phyloP scores from a whole-genome alignment of 139 green algal species.

The Pleodorina starrii region DNA sequence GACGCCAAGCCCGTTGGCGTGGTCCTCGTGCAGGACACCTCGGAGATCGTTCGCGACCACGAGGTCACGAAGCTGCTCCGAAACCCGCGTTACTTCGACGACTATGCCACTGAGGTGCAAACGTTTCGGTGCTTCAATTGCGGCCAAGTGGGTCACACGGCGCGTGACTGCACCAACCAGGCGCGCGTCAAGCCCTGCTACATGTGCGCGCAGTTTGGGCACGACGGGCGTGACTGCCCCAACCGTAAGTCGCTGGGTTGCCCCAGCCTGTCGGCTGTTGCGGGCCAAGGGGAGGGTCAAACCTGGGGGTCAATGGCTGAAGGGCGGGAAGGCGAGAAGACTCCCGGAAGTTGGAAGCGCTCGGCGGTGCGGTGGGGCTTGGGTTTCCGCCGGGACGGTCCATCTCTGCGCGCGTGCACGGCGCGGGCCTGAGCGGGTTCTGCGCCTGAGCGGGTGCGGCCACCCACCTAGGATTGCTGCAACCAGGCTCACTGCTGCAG shows the following conservation, averaged over 20 bases:
- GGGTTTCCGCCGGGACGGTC: no score
- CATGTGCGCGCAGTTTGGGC: conserved; percentile 80
- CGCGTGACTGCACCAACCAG: conserved; percentile 56
- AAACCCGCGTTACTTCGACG: conserved; percentile 58
- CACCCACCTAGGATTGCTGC: no score
- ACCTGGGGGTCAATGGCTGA: no score
- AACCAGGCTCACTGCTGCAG: no score
- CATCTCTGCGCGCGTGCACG: no score
- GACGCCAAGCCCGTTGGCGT: conserved; percentile 16
- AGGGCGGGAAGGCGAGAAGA: no score
- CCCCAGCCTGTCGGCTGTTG: no score
- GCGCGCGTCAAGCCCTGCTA: conserved; percentile 70
- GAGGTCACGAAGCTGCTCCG: conserved; percentile 53
- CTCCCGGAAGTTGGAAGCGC: no score
- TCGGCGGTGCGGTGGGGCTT: no score
- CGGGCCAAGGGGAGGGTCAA: no score
- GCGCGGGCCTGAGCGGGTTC: no score
- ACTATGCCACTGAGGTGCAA: conserved; percentile 7
- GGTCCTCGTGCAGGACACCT: conserved; percentile 41
- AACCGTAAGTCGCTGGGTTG: conserved; percentile 63
- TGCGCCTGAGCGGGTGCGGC: no score
- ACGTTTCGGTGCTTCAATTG: conserved; percentile 47
- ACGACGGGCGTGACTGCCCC: conserved; percentile 72
- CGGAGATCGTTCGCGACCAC: conserved; percentile 48
- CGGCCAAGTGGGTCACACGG: conserved; percentile 49